Evolutionary conservation across 2,329 filamentous ascomycete species (phyloP).

Genomic region (Aspergillus luchuensis): DNA sequence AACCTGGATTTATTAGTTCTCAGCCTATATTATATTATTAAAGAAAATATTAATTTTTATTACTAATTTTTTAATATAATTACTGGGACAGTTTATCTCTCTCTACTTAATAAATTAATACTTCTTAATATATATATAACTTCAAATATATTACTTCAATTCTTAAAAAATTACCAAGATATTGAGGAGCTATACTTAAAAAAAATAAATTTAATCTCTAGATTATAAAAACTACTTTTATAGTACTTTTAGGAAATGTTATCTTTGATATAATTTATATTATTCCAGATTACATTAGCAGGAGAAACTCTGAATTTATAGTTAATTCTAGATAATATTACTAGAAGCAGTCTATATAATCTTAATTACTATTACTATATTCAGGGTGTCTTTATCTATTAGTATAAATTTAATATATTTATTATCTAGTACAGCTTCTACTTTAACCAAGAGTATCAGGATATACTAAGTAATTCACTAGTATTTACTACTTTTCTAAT

Average conservation of each 20-base stretch:
- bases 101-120: background rate
- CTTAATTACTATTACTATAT: background rate
- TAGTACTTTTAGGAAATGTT: background rate
- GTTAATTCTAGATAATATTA: background rate
- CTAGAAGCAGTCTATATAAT: background rate
- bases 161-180: background rate
- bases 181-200: background rate
- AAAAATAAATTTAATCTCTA: background rate
- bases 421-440: background rate
- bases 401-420: no score
- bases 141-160: background rate
- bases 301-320: background rate
- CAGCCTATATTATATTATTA: no score
- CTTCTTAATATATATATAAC: background rate
- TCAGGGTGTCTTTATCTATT: no score
- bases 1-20: no score
- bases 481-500: background rate
- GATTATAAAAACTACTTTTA: background rate
- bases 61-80: background rate
- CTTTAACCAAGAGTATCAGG: background rate
- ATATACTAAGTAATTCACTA: background rate
- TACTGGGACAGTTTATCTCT: background rate
- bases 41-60: background rate
- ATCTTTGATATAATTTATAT: background rate
- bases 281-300: background rate